Evolutionary conservation across 768 basidiomycete species (phyloP).

Genomic region (Hericium coralloides): DNA sequence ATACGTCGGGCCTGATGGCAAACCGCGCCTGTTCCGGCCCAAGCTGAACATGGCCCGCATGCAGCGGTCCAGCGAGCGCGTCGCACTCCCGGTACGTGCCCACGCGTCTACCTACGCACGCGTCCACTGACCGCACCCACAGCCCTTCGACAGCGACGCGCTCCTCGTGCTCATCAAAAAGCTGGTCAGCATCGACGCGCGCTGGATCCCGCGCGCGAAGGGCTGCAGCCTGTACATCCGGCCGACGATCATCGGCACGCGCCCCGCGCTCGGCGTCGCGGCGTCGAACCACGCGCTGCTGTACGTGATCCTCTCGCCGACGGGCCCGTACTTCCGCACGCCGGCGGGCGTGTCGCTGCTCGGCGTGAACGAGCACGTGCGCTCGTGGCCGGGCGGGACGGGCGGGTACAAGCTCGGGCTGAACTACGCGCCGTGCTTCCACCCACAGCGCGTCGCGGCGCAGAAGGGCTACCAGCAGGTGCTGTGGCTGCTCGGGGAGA

Average conservation of each 20-base stretch:
- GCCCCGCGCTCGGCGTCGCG: conserved; percentile 49
- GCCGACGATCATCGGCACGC: conserved; percentile 56
- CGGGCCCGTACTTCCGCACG: conserved; percentile 39
- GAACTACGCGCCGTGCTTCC: conserved; percentile 25
- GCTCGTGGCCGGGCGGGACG: conserved; percentile 44
- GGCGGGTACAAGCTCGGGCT: conserved; percentile 40
- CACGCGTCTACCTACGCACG: background rate
- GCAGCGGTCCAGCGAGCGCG: conserved; percentile 53
- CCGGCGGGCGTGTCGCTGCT: conserved; percentile 28
- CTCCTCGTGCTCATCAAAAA: conserved; percentile 49
- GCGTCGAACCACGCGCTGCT: conserved; percentile 77
- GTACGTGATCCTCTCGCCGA: conserved; percentile 74
- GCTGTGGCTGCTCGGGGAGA: conserved; percentile 38
- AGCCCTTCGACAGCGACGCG: conserved; percentile 37
- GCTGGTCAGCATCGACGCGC: conserved; percentile 60
- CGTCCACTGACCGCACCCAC: background rate
- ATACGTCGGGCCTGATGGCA: conserved; percentile 62
- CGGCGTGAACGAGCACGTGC: conserved; percentile 35
- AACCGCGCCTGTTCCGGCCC: conserved; percentile 73
- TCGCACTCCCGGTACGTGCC: conserved; percentile 58
- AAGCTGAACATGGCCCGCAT: conserved; percentile 81
- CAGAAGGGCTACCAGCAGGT: conserved; percentile 40
- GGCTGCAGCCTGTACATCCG: conserved; percentile 86
- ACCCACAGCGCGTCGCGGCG: conserved; percentile 37
- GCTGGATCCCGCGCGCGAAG: conserved; percentile 72